Base-by-base conservation (phyloP, 2,329 filamentous ascomycete genomes). In the Tympanopsis confertula region DNA sequence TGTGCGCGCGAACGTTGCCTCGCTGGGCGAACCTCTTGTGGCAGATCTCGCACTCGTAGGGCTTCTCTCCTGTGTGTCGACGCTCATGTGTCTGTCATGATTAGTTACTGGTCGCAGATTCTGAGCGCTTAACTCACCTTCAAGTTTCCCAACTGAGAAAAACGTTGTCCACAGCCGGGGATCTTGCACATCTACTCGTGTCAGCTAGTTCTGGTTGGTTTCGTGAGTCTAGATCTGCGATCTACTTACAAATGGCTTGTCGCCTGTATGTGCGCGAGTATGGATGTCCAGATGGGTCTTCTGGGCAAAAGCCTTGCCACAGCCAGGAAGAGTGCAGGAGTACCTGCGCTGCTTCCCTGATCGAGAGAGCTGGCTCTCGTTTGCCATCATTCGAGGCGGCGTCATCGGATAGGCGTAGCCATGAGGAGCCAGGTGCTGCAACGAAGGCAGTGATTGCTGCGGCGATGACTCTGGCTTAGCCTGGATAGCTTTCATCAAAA, bases 251-350 rank as follows among this genome's bases (percentile, higher is more conserved):
- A 89, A 95, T 42, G 89, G 89, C 55, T 87, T 91, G 38, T 83
- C 78, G 13, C 91, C 91, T 2, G 86, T 94, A 58, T 98, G 91
- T 4, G 83, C 81, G 45, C 88, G 74, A 35, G 75, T 78, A 56
- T 98, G 91, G 36, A 93, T 95, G 43, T 91, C 83, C 10, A 95
- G 70, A 50, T 96, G 89, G 1, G 88, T 94, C 61, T 89, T 94
- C 54, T 96, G 89, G 42, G 76, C 77, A 57, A 95, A 96, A 43
- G 72, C 77, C 65, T 91, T 93, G 47, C 69, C 67, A 57, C 89
- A 96, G 29, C 74, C 74, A 5, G 77, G 71, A 28, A 86, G 69
- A 15, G 69, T 71, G 59, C 91, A 98, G 14, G 72, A 62, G 55
- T 89, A 87, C 50, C 78, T 65, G 56, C 78, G 91, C 50, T 71